Base-by-base conservation (phyloP, 805 yeast genomes). In the Pichia membranifaciens region DNA sequence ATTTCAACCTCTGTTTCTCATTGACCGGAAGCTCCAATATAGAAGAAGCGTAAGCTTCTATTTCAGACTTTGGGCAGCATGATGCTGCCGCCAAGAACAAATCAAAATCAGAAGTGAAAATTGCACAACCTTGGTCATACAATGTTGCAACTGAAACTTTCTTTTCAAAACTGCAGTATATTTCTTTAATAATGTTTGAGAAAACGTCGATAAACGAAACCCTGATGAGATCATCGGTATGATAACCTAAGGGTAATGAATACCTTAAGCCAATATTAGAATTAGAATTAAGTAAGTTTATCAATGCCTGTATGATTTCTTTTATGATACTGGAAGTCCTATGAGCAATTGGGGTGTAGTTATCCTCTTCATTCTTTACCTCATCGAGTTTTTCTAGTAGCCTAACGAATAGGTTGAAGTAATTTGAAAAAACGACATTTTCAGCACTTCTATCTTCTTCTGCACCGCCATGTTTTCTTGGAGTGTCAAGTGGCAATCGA, bases 191-290 rank as follows among this genome's bases (percentile, higher is more conserved):
- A 59, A 86, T 84, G 44, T 82, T 79, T 3, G 84, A 78, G 54
- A 88, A 87, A 2, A 88, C 91, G 48, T 82, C 82, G 58, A 88
- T 70, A 58, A 87, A 86, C 0, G 95, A 79, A 10, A 82, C 69
- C 50, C 93, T 69, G 25, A 87, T 81, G 45, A 79, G 74, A 13
- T 68, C 63, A 59, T 84, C 84, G 20, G 75, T 74, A 56, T 87
- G 87, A 56, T 81, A 86, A 0, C 95, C 93, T 60, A 87, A 73
- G 0, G 93, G 89, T 15, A 87, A 62, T 2, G 90, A 88, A 61
- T 78, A 79, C 44, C 79, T 79, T 56, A 88, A 67, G 7, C 96
- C 95, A 21, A 85, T 81, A 46, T 83, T 88, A 6, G 83, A 79
- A 56, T 88, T 88, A 4, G 87, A 74, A 54, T 78, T 81, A 40